Base-by-base conservation (phyloP, 2,329 filamentous ascomycete genomes). In the Fusarium nanum region DNA sequence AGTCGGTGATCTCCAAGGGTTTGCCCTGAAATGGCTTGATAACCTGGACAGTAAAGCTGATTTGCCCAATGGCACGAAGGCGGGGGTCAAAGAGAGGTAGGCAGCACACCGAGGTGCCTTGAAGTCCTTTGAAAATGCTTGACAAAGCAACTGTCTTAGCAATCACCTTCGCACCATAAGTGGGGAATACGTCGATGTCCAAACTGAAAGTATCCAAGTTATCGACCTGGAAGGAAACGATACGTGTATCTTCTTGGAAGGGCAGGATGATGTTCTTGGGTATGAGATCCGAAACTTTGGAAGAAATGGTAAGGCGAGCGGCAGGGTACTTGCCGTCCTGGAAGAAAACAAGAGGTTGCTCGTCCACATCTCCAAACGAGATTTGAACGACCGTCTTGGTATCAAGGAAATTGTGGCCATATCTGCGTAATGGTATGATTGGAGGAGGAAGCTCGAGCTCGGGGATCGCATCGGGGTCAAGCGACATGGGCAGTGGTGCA, bases 381-480 rank as follows among this genome's bases (percentile, higher is more conserved):
- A 99, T 92, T 75, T 98, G 93, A 14, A 99, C 90, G 69, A 98
- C 97, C 0, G 94, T 97, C 83, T 98, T 99, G 30, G 93, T 97
- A 77, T 99, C 96, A 37, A 99, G 86, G 85, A 99, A 99, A 80
- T 98, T 99, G 83, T 99, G 96, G 18, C 96, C 96, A 75, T 99
- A 99, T 74, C 96, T 89, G 72, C 96, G 89, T 49, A 98, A 85
- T 1, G 96, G 96, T 71, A 99, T 98, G 70, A 99, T 98, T 0
- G 96, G 96, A 22, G 96, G 96, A 23, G 96, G 96, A 14, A 99
- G 86, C 72, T 95, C 94, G 32, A 99, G 89, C 69, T 94, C 89
- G 4, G 96, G 96, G 59, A 99, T 99, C 3, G 92, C 93, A 80
- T 98, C 95, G 1, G 88, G 88, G 74, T 97, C 94, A 65, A 92